phyloP scores from a whole-genome alignment of 805 yeast genomes.

The Cyberlindnera amylophila region DNA sequence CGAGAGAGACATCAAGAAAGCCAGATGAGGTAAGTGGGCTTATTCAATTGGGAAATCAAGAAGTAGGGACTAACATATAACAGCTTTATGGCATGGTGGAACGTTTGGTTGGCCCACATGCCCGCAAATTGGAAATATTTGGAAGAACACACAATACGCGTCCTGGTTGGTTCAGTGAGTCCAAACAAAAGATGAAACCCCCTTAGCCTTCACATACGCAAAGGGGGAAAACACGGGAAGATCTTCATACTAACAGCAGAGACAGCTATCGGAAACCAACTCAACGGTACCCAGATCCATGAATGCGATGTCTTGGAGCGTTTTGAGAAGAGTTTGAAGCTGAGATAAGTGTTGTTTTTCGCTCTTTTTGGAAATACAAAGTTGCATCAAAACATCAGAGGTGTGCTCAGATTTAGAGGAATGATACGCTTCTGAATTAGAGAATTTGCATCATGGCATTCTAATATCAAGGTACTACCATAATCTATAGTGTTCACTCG shows the following conservation, averaged over 20 bases:
- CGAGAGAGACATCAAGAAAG: conserved; percentile 85
- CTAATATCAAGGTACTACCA: too few relatives aligned
- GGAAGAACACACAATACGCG: conserved; percentile 84
- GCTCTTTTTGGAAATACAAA: conserved; percentile 3
- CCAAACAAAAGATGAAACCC: not conserved
- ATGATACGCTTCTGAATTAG: not conserved
- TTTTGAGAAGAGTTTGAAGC: not conserved
- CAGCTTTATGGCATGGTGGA: conserved; percentile 76
- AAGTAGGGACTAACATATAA: conserved; percentile 19
- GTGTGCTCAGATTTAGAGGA: not conserved
- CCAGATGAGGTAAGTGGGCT: conserved; percentile 63
- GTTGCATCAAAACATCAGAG: conserved; percentile 4
- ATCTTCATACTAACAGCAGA: conserved; percentile 5
- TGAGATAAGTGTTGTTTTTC: not conserved
- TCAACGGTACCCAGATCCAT: conserved; percentile 52
- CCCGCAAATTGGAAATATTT: conserved; percentile 82
- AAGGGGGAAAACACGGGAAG: not conserved
- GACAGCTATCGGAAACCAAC: conserved; percentile 67
- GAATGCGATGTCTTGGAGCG: conserved; percentile 50
- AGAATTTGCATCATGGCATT: too few relatives aligned
- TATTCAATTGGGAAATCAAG: not conserved
- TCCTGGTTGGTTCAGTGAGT: conserved; percentile 75
- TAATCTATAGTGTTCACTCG: too few relatives aligned
- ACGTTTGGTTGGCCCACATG: conserved; percentile 70
- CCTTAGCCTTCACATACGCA: not conserved